Evolutionary conservation across 192 early-diverging fungal genomes (phyloP).

Genomic region (Coemansia sp.): DNA sequence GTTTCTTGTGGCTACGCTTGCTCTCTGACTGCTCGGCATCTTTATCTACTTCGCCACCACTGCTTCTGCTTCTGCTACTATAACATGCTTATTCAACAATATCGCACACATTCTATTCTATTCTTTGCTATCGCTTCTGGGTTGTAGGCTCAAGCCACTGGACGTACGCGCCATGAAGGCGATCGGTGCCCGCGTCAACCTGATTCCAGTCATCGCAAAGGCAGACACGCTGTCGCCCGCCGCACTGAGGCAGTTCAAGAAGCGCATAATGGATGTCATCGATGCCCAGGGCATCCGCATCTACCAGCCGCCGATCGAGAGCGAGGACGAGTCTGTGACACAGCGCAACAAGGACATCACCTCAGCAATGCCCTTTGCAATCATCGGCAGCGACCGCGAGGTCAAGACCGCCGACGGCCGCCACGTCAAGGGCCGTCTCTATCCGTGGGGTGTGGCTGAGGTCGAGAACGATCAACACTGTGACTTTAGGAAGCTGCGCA

Average conservation of each 20-base stretch:
- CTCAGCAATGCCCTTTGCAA: slow-evolving; percentile 92
- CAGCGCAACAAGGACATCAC: slow-evolving; percentile 84
- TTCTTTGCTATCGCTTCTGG: background rate
- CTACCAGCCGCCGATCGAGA: slow-evolving; percentile 86
- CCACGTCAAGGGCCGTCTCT: slow-evolving; percentile 92
- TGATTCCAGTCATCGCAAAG: slow-evolving; percentile 98
- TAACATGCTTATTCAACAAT: slow-evolving; percentile 8
- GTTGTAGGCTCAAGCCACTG: slow-evolving; percentile 68
- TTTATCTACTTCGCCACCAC: background rate
- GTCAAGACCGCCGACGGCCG: slow-evolving; percentile 81
- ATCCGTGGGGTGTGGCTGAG: slow-evolving; percentile 98
- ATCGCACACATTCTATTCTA: background rate
- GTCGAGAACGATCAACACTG: slow-evolving; percentile 99
- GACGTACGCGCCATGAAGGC: slow-evolving; percentile 99
- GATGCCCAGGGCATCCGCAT: slow-evolving; percentile 88
- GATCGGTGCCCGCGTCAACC: slow-evolving; percentile 91
- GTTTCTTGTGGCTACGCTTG: background rate
- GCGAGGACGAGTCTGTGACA: slow-evolving; percentile 78
- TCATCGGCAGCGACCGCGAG: slow-evolving; percentile 90
- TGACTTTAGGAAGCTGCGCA: slow-evolving; percentile 96
- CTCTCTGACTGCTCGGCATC: background rate
- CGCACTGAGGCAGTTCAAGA: slow-evolving; percentile 91
- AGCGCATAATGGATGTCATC: slow-evolving; percentile 92
- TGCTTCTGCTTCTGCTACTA: background rate
- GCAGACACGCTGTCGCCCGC: slow-evolving; percentile 95